Evolutionary conservation across 2,329 filamentous ascomycete genomes (phyloP), one percentile per base, ranked within the genome.

Genomic region (Ophiocordyceps camponoti-leonardi): DNA sequence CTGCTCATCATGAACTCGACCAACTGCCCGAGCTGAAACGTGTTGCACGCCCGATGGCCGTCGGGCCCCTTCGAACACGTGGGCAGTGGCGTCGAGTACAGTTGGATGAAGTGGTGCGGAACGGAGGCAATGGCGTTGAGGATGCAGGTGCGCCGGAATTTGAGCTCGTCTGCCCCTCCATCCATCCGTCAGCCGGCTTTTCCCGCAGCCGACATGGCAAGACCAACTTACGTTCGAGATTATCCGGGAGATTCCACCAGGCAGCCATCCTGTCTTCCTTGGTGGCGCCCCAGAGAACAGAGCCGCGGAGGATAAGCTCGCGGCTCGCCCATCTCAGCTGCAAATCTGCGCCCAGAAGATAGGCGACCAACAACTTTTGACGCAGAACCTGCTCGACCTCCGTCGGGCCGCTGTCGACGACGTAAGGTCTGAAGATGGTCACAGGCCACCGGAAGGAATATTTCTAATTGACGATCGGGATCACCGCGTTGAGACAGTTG

Each of bases 1-100:
- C 77, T 76, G 51, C 71, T 69, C 14, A 68, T 63, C 33, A 87
- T 72, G 60, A 87, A 87, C 51, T 77, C 78, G 50, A 86, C 62
- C 69, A 84, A 84, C 61, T 87, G 81, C 20, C 83, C 83, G 1
- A 88, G 72, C 60, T 88, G 83, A 55, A 82, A 88, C 2, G 77
- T 79, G 62, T 88, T 83, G 58, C 83, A 87, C 40, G 81, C 76
- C 2, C 72, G 62, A 49, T 77, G 83, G 2, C 77, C 79, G 54
- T 85, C 81, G 59, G n/a, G n/a, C n/a, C n/a, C n/a, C n/a, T n/a
- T n/a, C n/a, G n/a, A n/a, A n/a, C n/a, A n/a, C n/a, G n/a, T n/a
- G n/a, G n/a, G n/a, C n/a, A n/a, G n/a, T n/a, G n/a, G n/a, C n/a
- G n/a, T n/a, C n/a, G 75, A 75, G 58, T 86, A 87, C 0, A 83